Base-by-base conservation (phyloP, 2,329 filamentous ascomycete genomes). In the Monilinia polystroma region DNA sequence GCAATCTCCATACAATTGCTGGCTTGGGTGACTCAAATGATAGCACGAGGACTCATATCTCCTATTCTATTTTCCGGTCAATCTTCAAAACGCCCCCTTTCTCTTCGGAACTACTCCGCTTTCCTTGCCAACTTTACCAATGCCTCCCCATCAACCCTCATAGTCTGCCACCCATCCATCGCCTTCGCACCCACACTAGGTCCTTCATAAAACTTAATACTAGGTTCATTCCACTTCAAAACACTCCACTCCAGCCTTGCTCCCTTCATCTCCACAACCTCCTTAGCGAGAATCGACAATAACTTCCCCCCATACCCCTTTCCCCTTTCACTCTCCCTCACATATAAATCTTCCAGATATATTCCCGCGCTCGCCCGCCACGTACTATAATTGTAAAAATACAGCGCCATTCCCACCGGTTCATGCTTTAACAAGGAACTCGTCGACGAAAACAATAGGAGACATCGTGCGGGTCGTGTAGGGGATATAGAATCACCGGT, bases 301-400 rank as follows among this genome's bases (percentile, higher is more conserved):
- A 98, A 78, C 73, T 83, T 81, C 78, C 89, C 90, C 51, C 93
- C 94, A 76, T 94, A 96, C 0, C 93, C 93, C 69, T 85, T 86
- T 45, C 88, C 88, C 4, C 95, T 83, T 73, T 90, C 87, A 55
- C 81, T 80, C 0, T 87, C 84, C 72, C 87, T 83, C 52, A 99
- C 92, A 75, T 89, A 97, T n/a, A 98, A 81, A 76, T 98, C 94
- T 78, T 98, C 94, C 49, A 98, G 87, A 78, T 96, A 97, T 75
- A 99, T 90, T 3, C 94, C 94, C 0, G 93, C 87, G 56, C 85
- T 86, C n/a, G 90, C 86, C 11, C 90, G 86, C 95, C 95, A 98
- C 0, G 94, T 97, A 75, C 89, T 92, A 80, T 97, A 98, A 80
- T 94, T 98, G 83, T 94, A 93, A 78, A 96, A 98, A 80, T 93